Conservation (phyloP, 2,329 filamentous ascomycete species). For the Phialocephala subalpina region DNA sequence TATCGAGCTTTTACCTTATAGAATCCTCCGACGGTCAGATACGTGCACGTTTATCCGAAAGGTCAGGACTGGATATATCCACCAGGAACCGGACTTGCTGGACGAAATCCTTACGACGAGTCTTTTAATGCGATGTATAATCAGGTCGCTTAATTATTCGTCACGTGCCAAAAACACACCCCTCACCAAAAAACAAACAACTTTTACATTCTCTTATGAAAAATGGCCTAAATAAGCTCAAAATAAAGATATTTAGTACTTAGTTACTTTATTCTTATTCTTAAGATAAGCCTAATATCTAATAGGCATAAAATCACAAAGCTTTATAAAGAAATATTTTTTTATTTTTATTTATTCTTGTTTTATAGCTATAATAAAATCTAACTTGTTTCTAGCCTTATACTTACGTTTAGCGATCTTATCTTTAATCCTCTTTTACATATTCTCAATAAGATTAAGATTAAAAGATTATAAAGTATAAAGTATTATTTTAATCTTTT, state of each 20-base stretch:
- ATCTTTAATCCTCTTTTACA: slow-evolving; percentile 15
- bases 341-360: neutral
- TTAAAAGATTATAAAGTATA: slow-evolving; percentile 5
- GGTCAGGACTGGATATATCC: too few relatives aligned
- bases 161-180: too few relatives aligned
- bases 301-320: slow-evolving; percentile 9
- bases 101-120: too few relatives aligned
- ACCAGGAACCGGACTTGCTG: too few relatives aligned
- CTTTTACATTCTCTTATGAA: too few relatives aligned
- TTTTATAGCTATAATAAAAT: neutral
- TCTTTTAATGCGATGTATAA: too few relatives aligned
- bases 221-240: slow-evolving; percentile 6
- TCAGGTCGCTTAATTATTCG: too few relatives aligned
- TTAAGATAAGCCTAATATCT: neutral
- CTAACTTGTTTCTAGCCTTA: slow-evolving; percentile 2
- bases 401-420: neutral
- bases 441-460: slow-evolving; percentile 20
- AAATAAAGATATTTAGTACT: slow-evolving; percentile 15
- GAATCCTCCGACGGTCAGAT: too few relatives aligned
- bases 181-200: too few relatives aligned
- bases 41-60: too few relatives aligned
- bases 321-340: neutral
- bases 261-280: slow-evolving; percentile 7
- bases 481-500: neutral
- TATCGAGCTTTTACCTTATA: too few relatives aligned